Conservation (phyloP, 495 filamentous ascomycete species). For the Penicillium robsamsonii region DNA sequence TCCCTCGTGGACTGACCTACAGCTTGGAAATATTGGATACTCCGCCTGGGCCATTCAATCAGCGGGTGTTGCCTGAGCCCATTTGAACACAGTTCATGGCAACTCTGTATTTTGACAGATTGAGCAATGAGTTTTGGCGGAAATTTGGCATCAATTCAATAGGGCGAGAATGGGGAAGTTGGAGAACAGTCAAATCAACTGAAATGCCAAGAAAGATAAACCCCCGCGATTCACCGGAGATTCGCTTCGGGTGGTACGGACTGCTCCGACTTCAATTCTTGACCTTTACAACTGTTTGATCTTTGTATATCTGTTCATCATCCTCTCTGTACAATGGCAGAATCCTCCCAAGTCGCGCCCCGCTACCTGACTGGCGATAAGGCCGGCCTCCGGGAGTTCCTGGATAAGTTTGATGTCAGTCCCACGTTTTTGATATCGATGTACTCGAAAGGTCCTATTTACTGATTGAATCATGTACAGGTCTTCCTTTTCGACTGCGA, state of each 20-base stretch:
- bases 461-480: constrained; percentile 42
- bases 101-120: too few relatives aligned
- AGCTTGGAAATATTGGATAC: too few relatives aligned
- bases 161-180: too few relatives aligned
- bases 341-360: constrained; percentile 39
- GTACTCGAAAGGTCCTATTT: not conserved
- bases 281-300: not conserved
- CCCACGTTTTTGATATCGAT: not conserved
- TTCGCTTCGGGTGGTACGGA: constrained; percentile 6
- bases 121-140: too few relatives aligned
- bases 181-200: not conserved
- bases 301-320: not conserved
- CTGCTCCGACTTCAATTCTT: not conserved
- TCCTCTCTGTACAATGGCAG: constrained; percentile 14
- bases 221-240: constrained; percentile 12
- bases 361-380: constrained; percentile 80
- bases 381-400: constrained; percentile 71
- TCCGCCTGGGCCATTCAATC: too few relatives aligned
- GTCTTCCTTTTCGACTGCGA: constrained; percentile 96
- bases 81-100: too few relatives aligned
- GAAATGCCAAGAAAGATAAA: constrained; percentile 4
- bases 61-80: too few relatives aligned
- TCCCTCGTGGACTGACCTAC: too few relatives aligned
- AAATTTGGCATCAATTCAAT: too few relatives aligned
- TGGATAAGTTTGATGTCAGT: constrained; percentile 89